Base-by-base conservation (phyloP, 2,329 filamentous ascomycete genomes). In the Macrophomina phaseolina region DNA sequence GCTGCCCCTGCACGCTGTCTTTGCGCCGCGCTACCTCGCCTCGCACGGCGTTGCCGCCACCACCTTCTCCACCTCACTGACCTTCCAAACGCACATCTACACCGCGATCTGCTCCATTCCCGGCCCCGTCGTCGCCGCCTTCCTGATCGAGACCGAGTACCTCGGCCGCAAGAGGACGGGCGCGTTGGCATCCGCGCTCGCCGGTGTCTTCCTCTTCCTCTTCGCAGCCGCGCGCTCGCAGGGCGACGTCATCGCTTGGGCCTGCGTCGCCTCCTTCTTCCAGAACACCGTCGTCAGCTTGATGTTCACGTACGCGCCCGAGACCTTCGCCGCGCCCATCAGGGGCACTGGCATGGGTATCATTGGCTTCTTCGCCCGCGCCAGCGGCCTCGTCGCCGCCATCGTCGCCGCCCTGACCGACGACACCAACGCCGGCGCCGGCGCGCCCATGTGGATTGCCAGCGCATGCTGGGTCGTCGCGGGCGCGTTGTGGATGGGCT, bases 231-330 rank as follows among this genome's bases (percentile, higher is more conserved):
- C 88, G 63, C 83, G 81, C 5, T 83, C 86, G 53, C 81, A 86
- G 0, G 76, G 79, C 42, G 81, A 82, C 68, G 87, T 91, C 79
- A 84, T 92, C 45, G 82, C 84, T 55, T 90, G 90, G 75, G 88
- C 85, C 0, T 91, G 87, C 70, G 81, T 89, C 68, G 87, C 90
- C 74, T 87, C 90, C 8, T 91, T 92, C 74, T 86, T 87, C 70
- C 89, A 91, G 55, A 77, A 77, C 63, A 70, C 76, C 68, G 74
- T 73, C 70, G 92, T 92, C 77, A 90, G 89, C 66, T 89, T 92
- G 1, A 80, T 93, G 1, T 93, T 92, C 74, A 89, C 90, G 7
- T 93, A 91, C 74, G 92, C 90, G 0, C 90, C 91, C 0, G 91
- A 93, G 73, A 86, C 92, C 32, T 92, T 93, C 77, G 90, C 90